Evolutionary conservation across 768 basidiomycete species (phyloP).

Genomic region (Tremella yokohamensis): DNA sequence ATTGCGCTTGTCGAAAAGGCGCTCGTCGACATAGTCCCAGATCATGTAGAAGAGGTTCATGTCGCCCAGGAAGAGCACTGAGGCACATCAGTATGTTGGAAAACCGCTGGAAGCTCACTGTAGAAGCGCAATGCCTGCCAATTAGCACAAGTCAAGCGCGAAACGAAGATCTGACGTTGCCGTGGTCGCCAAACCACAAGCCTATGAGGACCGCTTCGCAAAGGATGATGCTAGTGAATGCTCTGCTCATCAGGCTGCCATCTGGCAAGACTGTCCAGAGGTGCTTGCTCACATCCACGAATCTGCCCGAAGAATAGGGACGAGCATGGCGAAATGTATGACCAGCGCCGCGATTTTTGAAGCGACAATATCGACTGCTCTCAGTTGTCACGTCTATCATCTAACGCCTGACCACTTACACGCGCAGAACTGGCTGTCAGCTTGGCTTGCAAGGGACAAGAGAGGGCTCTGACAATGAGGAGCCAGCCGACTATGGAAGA

Average conservation of each 20-base stretch:
- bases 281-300: constrained; percentile 72
- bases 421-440: constrained; percentile 26
- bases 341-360: constrained; percentile 90
- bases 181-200: constrained; percentile 94
- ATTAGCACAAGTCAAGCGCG: constrained; percentile 1
- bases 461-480: constrained; percentile 40
- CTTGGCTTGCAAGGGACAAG: background rate
- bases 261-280: too few relatives aligned
- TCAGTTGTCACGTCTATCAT: background rate
- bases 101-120: constrained; percentile 69
- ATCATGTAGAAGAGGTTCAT: constrained; percentile 67
- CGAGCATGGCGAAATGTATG: constrained; percentile 77
- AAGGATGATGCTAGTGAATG: constrained; percentile 72
- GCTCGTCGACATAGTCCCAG: constrained; percentile 92
- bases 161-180: constrained; percentile 54
- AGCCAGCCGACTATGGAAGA: constrained; percentile 44
- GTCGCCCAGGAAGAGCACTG: constrained; percentile 43
- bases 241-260: constrained; percentile 56
- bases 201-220: constrained; percentile 85
- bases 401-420: constrained; percentile 29
- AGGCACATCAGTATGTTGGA: background rate
- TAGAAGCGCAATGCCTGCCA: constrained; percentile 58
- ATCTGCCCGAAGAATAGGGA: constrained; percentile 77
- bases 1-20: constrained; percentile 90
- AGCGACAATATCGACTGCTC: constrained; percentile 70